These are phyloP conservation scores for Rosa multiflora DNA, from an alignment of 306 rosid genomes.

Conservation along the genomic window DNA sequence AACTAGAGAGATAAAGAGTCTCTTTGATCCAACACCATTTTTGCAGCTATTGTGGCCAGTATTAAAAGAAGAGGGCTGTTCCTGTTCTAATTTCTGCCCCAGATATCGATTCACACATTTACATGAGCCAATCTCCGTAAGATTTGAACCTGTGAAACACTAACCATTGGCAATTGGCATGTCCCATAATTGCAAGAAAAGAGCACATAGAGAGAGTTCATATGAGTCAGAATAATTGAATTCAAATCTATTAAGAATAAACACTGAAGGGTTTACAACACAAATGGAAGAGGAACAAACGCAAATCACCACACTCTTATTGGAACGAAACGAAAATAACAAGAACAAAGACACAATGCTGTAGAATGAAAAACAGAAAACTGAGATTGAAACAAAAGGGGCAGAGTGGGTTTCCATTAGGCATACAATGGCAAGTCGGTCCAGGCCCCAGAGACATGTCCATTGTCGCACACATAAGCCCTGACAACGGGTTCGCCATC, in stretches of 20 bases:
- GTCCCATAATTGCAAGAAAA: background rate
- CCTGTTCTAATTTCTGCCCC: too few species aligned
- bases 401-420: background rate
- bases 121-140: too few species aligned
- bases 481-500: conserved; percentile 95
- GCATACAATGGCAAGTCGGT: conserved; percentile 79
- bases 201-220: too few species aligned
- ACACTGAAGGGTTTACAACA: background rate
- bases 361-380: background rate
- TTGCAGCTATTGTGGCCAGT: background rate
- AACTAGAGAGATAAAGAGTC: background rate
- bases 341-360: background rate
- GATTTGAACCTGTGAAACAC: background rate
- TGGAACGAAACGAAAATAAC: background rate
- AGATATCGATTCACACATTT: too few species aligned
- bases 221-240: background rate
- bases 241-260: background rate
- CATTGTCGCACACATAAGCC: conserved; percentile 91
- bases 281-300: too few species aligned
- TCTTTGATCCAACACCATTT: background rate
- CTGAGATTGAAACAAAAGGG: too few species aligned
- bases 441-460: conserved; percentile 99
- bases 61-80: background rate
- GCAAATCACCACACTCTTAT: background rate
- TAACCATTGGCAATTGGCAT: background rate